phyloP scores from a whole-genome alignment of 2,329 filamentous ascomycete species.

The Aureobasidium subglaciale region DNA sequence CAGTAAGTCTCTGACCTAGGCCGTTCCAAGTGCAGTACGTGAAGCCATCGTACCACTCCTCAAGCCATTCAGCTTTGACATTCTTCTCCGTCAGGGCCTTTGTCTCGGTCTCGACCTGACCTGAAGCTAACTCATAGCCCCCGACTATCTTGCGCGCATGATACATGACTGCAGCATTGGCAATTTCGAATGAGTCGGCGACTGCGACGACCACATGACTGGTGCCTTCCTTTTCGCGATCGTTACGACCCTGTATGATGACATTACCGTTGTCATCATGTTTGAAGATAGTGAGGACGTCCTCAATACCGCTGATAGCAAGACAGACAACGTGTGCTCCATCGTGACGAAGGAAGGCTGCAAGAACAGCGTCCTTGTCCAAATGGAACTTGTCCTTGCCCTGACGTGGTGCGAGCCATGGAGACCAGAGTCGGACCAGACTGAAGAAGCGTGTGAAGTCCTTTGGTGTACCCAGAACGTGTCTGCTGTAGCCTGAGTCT shows the following conservation, averaged over 20 bases:
- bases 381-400: constrained; percentile 60
- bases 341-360: constrained; percentile 65
- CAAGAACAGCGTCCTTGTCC: constrained; percentile 70
- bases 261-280: constrained; percentile 60
- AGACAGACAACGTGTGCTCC: constrained; percentile 73
- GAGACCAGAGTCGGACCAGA: constrained; percentile 68
- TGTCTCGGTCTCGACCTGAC: constrained; percentile 41
- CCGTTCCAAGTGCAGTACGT: constrained; percentile 98
- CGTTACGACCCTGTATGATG: constrained; percentile 64
- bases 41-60: constrained; percentile 86
- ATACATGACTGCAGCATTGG: constrained; percentile 76
- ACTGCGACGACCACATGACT: constrained; percentile 63
- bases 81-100: constrained; percentile 40
- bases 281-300: constrained; percentile 63
- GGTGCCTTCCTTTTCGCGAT: constrained; percentile 49
- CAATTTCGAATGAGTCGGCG: constrained; percentile 65
- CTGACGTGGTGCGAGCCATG: constrained; percentile 86
- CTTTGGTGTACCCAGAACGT: constrained; percentile 58
- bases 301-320: constrained; percentile 65
- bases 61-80: constrained; percentile 59
- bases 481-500: constrained; percentile 49
- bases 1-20: constrained; percentile 73
- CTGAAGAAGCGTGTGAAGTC: constrained; percentile 70
- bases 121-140: constrained; percentile 36
- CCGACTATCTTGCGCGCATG: constrained; percentile 64